Conservation (phyloP, 495 filamentous ascomycete species). For the Durotheca rogersii region DNA sequence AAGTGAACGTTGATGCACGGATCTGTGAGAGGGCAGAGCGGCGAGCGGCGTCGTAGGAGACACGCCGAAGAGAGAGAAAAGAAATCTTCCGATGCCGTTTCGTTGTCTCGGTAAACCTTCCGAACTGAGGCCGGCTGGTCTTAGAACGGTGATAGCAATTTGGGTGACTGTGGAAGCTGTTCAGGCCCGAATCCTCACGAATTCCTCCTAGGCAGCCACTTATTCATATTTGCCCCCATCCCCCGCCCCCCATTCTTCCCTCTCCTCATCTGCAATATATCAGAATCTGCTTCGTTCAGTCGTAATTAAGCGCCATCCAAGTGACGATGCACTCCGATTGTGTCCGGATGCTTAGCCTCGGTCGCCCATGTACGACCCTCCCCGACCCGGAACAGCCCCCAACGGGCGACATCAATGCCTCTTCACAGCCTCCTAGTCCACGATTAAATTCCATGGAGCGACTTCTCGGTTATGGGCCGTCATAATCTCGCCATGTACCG, state of each 20-base stretch:
- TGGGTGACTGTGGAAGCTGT: conserved; percentile 1
- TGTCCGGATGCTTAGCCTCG: background rate
- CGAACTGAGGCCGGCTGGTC: conserved; percentile 8
- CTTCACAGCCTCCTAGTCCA: background rate
- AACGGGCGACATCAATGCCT: no score
- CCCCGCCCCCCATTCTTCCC: background rate
- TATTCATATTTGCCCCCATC: no score
- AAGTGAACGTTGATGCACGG: no score
- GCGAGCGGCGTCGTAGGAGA: no score
- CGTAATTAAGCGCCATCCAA: background rate
- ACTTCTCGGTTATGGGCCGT: conserved; percentile 42
- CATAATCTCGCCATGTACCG: conserved; percentile 40
- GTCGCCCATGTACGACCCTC: no score
- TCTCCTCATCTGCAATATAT: conserved; percentile 4
- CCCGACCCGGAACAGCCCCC: no score
- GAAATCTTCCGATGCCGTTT: conserved; percentile 15
- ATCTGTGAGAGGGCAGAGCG: no score
- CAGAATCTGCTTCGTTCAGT: background rate
- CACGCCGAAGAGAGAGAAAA: no score
- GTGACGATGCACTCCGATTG: conserved; percentile 6
- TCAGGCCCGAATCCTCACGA: background rate
- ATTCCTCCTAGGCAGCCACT: no score
- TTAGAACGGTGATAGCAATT: conserved; percentile 5
- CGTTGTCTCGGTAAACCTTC: conserved; percentile 12
- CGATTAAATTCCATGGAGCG: conserved; percentile 1